Percentiles rank a stretch among this genome's conserved stretches.
phyloP scores from a whole-genome alignment of 495 filamentous ascomycete genomes.

The Glutinoglossum americanum region DNA sequence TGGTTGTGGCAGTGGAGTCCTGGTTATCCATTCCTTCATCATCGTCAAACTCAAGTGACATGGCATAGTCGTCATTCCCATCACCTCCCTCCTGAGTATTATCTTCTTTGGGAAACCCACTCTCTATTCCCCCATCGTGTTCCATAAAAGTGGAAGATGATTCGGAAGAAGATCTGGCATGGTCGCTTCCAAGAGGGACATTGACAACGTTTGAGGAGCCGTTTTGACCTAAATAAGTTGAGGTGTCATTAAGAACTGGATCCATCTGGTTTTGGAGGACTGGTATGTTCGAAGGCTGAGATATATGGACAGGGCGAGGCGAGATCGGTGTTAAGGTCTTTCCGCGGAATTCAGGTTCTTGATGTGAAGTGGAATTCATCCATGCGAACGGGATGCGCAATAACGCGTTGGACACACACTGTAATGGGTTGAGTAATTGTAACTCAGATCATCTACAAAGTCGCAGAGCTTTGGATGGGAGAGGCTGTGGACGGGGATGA shows the following conservation, averaged over 20 bases:
- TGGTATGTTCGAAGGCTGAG: slow-evolving; percentile 47
- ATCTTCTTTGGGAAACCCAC: not conserved
- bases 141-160: slow-evolving; percentile 1
- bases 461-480: not conserved
- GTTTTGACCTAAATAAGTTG: slow-evolving; percentile 20
- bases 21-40: slow-evolving; percentile 13
- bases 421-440: not conserved
- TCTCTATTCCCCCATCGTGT: not conserved
- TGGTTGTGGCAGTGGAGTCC: slow-evolving; percentile 3
- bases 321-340: slow-evolving; percentile 51
- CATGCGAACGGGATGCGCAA: slow-evolving; percentile 4
- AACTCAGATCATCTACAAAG: slow-evolving; percentile 13
- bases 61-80: slow-evolving; percentile 25
- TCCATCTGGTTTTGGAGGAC: slow-evolving; percentile 55
- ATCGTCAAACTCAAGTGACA: slow-evolving; percentile 27
- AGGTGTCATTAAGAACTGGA: slow-evolving; percentile 46
- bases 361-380: slow-evolving; percentile 44
- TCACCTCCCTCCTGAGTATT: slow-evolving; percentile 7
- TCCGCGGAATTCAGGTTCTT: slow-evolving; percentile 43
- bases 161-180: not conserved
- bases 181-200: not conserved
- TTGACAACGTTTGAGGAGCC: not conserved
- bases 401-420: not conserved
- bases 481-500: not conserved
- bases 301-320: slow-evolving; percentile 46